Percentiles rank a stretch among this genome's conserved stretches.
Evolutionary conservation across 208 protist species (phyloP).

Genomic region (Acanthamoeba royreba): DNA sequence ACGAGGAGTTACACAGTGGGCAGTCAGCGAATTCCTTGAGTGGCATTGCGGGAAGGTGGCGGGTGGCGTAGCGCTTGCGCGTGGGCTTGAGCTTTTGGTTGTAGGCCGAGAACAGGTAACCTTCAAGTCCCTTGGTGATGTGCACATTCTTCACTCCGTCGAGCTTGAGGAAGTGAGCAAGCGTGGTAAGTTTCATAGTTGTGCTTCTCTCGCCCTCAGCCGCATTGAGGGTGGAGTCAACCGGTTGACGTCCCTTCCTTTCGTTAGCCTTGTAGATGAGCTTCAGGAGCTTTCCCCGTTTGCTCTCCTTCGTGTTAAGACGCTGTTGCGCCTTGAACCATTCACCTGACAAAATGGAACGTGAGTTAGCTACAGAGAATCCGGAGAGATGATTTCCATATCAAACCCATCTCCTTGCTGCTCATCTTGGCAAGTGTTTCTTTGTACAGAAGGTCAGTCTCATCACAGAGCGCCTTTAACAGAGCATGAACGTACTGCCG

Average conservation of each 20-base stretch:
- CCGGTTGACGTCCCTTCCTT: neutral
- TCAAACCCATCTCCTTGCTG: neutral
- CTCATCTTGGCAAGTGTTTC: neutral
- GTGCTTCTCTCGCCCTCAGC: neutral
- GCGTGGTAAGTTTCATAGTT: neutral
- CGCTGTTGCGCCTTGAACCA: neutral
- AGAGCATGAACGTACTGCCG: neutral
- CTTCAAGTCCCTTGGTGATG: neutral
- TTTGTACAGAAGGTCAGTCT: neutral
- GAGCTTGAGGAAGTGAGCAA: neutral
- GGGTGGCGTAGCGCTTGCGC: neutral
- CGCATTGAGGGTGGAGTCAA: neutral
- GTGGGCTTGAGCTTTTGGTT: neutral
- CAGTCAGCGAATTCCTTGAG: no score
- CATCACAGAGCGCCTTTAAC: neutral
- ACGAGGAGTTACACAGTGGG: neutral
- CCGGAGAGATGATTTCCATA: no score
- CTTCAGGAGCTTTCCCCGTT: neutral
- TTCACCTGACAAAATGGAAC: neutral
- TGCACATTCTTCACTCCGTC: neutral
- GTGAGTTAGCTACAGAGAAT: no score
- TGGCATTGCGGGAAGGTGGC: neutral
- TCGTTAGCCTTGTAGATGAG: neutral
- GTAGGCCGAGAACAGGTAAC: neutral
- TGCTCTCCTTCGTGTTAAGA: neutral